phyloP scores from a whole-genome alignment of 345 rosid genomes.

The Populus simonii region DNA sequence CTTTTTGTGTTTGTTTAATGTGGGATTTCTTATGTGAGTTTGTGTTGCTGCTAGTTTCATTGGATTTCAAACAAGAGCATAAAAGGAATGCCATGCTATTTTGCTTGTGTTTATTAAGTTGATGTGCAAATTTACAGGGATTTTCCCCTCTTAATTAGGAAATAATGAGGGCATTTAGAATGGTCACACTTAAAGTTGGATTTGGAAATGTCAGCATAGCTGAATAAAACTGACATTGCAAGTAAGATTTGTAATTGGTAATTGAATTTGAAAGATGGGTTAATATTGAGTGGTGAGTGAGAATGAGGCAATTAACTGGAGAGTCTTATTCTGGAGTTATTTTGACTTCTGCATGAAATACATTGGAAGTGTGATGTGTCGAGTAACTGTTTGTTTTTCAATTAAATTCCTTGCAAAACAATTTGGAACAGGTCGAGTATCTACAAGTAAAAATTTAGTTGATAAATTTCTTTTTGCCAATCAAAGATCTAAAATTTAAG shows the following conservation, averaged over 20 bases:
- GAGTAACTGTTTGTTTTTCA: too few species aligned
- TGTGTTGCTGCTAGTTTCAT: neutral
- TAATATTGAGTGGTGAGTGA: neutral
- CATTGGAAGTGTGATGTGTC: neutral
- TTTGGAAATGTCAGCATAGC: neutral
- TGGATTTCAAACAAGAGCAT: slow-evolving; percentile 1
- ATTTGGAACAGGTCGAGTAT: neutral
- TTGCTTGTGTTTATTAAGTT: neutral
- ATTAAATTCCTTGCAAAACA: neutral
- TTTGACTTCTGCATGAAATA: neutral
- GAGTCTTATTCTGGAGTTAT: neutral
- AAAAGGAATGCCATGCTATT: neutral
- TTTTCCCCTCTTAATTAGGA: neutral
- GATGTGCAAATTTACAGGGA: neutral
- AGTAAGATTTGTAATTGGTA: neutral
- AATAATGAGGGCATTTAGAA: neutral
- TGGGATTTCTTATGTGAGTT: neutral
- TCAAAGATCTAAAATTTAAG: neutral
- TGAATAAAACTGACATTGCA: neutral
- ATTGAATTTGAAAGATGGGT: neutral
- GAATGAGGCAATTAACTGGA: neutral
- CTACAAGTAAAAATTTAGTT: neutral
- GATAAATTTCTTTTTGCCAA: neutral
- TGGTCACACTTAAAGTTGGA: neutral
- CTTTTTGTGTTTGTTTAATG: neutral